A percentile compares a stretch with the other conserved stretches of the same genome.
Evolutionary conservation across 768 basidiomycete genomes (phyloP).

Genomic region (Myochromella boudieri): DNA sequence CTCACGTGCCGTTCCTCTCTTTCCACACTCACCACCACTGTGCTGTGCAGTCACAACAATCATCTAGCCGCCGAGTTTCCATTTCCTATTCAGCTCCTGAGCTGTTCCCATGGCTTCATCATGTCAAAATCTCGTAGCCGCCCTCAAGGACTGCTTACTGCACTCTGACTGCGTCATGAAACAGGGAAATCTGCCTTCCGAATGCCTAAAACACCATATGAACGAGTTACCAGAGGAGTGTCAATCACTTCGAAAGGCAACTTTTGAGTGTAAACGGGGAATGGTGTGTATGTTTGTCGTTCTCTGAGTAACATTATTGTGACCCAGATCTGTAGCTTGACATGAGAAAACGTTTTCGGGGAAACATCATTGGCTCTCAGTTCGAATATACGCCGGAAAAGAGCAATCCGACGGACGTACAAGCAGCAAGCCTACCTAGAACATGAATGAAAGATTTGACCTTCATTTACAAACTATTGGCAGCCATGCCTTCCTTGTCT

Average conservation of each 20-base stretch:
- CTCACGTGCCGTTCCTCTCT: background rate
- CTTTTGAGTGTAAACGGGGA: conserved; percentile 89
- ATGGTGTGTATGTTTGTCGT: conserved; percentile 53
- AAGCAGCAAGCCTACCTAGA: conserved; percentile 13
- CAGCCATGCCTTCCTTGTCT: no score
- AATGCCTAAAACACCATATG: conserved; percentile 75
- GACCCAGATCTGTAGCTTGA: conserved; percentile 52
- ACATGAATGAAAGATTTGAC: conserved; percentile 10
- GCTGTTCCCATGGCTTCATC: conserved; percentile 65
- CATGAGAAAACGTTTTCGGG: conserved; percentile 82
- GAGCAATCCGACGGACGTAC: conserved; percentile 8
- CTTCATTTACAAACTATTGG: no score
- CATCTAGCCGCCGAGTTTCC: background rate
- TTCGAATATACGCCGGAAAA: conserved; percentile 40
- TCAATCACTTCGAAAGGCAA: conserved; percentile 73
- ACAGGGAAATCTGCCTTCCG: conserved; percentile 76
- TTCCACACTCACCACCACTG: background rate
- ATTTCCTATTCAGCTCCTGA: background rate
- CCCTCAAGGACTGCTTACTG: conserved; percentile 82
- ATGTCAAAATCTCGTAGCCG: conserved; percentile 72
- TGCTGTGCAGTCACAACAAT: background rate
- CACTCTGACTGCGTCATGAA: conserved; percentile 87
- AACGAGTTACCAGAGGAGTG: conserved; percentile 82
- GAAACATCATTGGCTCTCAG: conserved; percentile 61
- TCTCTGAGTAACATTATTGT: background rate